Evolutionary conservation across 2,329 filamentous ascomycete genomes (phyloP).

Genomic region (Emydomyces testavorans): DNA sequence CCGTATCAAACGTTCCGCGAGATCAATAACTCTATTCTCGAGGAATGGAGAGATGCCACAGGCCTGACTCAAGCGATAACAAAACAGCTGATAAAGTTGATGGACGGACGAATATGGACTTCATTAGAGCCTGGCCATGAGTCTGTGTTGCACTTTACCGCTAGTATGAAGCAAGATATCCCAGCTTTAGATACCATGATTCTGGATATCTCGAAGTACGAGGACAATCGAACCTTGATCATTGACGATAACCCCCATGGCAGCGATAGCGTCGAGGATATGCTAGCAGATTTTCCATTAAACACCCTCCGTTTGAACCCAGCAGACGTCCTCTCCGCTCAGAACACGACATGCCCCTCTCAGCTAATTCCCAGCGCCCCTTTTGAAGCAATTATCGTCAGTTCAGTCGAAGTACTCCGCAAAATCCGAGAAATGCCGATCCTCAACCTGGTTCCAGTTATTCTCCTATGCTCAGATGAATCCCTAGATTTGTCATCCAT

Average conservation of each 20-base stretch:
- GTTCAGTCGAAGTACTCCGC: not conserved
- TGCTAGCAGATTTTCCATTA: not conserved
- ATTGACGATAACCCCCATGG: not conserved
- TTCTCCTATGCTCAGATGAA: not conserved
- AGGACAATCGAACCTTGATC: slow-evolving; percentile 5
- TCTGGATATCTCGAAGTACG: not conserved
- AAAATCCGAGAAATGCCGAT: not conserved
- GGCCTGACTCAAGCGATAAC: slow-evolving; percentile 1
- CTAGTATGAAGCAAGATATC: not conserved
- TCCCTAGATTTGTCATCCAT: slow-evolving; percentile 1
- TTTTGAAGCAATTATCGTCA: slow-evolving; percentile 7
- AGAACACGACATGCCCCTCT: not conserved
- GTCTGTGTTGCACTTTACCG: not conserved
- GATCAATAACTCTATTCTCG: not conserved
- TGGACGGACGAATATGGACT: slow-evolving; percentile 1
- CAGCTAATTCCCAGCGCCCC: not conserved
- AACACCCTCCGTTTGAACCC: not conserved
- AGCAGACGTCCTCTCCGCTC: not conserved
- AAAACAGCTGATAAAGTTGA: not conserved
- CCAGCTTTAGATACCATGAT: not conserved
- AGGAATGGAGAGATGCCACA: slow-evolving; percentile 4
- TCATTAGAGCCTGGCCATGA: not conserved
- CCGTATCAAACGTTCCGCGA: not conserved
- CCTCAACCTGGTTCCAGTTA: not conserved
- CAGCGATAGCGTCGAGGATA: not conserved